phyloP scores from a whole-genome alignment of 2,329 filamentous ascomycete species.

The Paraphoma sp. region DNA sequence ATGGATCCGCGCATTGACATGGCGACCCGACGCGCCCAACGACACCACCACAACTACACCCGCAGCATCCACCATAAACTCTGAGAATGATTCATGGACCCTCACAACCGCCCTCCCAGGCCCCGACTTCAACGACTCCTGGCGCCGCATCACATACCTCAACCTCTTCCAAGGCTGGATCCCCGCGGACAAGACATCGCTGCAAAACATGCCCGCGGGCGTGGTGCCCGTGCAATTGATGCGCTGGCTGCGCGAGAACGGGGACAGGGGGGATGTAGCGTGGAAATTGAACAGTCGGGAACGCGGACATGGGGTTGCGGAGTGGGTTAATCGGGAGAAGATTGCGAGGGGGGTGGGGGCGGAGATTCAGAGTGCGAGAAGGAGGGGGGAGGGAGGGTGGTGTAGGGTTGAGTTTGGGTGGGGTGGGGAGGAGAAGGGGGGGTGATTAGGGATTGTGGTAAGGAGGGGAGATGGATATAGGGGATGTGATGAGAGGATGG shows the following conservation, averaged over 20 bases:
- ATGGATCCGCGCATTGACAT: constrained; percentile 62
- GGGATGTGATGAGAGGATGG: background rate
- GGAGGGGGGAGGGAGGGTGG: constrained; percentile 31
- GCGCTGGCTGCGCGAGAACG: constrained; percentile 44
- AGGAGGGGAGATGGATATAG: background rate
- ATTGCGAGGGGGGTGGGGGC: constrained; percentile 37
- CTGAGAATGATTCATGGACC: background rate
- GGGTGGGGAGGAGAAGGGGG: constrained; percentile 16
- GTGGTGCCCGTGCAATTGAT: constrained; percentile 43
- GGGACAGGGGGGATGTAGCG: constrained; percentile 19
- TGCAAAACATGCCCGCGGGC: constrained; percentile 46
- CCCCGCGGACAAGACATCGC: constrained; percentile 36
- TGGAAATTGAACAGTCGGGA: constrained; percentile 28
- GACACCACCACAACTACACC: background rate
- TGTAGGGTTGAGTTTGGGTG: constrained; percentile 47
- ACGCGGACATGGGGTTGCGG: constrained; percentile 24
- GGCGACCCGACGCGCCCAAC: constrained; percentile 25
- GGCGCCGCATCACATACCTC: constrained; percentile 53
- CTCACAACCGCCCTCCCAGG: constrained; percentile 15
- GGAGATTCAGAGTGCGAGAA: constrained; percentile 40
- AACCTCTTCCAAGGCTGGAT: constrained; percentile 55
- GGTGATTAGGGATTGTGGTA: background rate
- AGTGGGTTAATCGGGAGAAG: constrained; percentile 51
- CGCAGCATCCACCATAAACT: background rate
- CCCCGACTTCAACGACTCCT: constrained; percentile 50